Percentiles rank a stretch among this genome's conserved stretches.
Evolutionary conservation across 2,329 filamentous ascomycete species (phyloP).

Genomic region (Aspergillus sp.): DNA sequence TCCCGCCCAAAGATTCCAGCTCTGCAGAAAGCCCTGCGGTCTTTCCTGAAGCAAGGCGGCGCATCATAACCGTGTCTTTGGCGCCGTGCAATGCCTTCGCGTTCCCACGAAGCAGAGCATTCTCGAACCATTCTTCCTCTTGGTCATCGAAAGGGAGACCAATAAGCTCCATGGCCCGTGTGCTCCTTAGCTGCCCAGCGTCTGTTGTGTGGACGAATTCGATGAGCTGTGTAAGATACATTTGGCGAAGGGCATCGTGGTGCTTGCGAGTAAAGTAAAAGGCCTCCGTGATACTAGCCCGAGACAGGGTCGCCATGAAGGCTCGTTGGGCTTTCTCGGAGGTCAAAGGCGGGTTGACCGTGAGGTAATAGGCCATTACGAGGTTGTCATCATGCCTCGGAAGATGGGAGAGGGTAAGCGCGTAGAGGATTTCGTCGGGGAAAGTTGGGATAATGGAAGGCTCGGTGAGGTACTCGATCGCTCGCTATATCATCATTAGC

Average conservation of each 20-base stretch:
- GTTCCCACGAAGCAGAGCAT: slow-evolving; percentile 64
- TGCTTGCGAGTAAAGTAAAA: slow-evolving; percentile 71
- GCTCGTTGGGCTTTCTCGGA: slow-evolving; percentile 61
- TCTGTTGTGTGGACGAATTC: slow-evolving; percentile 53
- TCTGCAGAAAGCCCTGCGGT: slow-evolving; percentile 32
- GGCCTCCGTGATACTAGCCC: slow-evolving; percentile 68
- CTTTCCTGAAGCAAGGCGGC: slow-evolving; percentile 67
- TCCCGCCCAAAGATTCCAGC: slow-evolving; percentile 42
- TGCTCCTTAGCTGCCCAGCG: slow-evolving; percentile 45
- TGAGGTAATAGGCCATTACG: slow-evolving; percentile 75
- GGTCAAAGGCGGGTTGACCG: slow-evolving; percentile 71
- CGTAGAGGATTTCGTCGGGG: slow-evolving; percentile 74
- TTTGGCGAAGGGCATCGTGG: slow-evolving; percentile 60
- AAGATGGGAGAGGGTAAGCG: slow-evolving; percentile 61
- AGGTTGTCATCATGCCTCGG: slow-evolving; percentile 61
- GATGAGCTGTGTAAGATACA: slow-evolving; percentile 68
- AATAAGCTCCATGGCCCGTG: slow-evolving; percentile 67
- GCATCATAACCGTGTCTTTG: slow-evolving; percentile 73
- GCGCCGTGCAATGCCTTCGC: slow-evolving; percentile 65
- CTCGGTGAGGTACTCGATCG: slow-evolving; percentile 74
- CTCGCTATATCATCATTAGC: slow-evolving; percentile 47
- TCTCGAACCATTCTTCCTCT: slow-evolving; percentile 74
- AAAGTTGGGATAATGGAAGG: slow-evolving; percentile 79
- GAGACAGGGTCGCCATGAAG: slow-evolving; percentile 68
- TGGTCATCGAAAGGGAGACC: slow-evolving; percentile 68